phyloP scores from a whole-genome alignment of 2,329 filamentous ascomycete genomes.

The Myrmaecium sp. region DNA sequence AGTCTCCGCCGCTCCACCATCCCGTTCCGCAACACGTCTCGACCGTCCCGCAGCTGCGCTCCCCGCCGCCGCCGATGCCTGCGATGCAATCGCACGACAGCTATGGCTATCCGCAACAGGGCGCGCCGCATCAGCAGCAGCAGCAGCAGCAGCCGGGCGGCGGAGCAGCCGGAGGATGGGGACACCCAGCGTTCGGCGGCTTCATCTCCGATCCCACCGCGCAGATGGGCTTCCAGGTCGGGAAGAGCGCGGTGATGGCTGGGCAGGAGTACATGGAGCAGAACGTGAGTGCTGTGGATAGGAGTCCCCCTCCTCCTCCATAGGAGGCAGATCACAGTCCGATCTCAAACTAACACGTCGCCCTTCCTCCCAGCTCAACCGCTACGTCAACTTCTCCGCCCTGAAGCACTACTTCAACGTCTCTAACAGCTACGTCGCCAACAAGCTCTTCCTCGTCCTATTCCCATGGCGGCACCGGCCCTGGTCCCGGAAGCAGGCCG shows the following conservation, averaged over 20 bases:
- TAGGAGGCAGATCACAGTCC: neutral
- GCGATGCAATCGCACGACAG: constrained; percentile 50
- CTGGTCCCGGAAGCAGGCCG: constrained; percentile 79
- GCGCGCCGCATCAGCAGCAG: too few species aligned
- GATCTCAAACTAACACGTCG: too few species aligned
- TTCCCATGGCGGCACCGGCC: constrained; percentile 97
- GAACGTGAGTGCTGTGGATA: constrained; percentile 45
- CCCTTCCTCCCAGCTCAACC: constrained; percentile 40
- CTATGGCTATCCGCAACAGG: constrained; percentile 57
- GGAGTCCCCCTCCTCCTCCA: neutral
- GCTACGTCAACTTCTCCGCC: constrained; percentile 80
- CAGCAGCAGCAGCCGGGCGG: constrained; percentile 36
- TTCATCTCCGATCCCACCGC: constrained; percentile 94
- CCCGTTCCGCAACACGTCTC: constrained; percentile 97
- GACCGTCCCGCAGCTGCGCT: constrained; percentile 90
- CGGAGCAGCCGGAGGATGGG: constrained; percentile 15
- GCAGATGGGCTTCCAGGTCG: constrained; percentile 88
- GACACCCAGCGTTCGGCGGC: constrained; percentile 55
- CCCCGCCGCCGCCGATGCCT: constrained; percentile 65
- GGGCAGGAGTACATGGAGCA: constrained; percentile 91
- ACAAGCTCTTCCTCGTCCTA: constrained; percentile 82
- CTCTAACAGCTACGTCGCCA: constrained; percentile 88
- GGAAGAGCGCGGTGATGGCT: constrained; percentile 77
- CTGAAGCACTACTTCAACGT: constrained; percentile 99
- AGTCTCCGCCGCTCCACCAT: constrained; percentile 86